Evolutionary conservation across 768 basidiomycete genomes (phyloP), one percentile per base, ranked within the genome.

Genomic region (Rhodosporidiobolus sp.): DNA sequence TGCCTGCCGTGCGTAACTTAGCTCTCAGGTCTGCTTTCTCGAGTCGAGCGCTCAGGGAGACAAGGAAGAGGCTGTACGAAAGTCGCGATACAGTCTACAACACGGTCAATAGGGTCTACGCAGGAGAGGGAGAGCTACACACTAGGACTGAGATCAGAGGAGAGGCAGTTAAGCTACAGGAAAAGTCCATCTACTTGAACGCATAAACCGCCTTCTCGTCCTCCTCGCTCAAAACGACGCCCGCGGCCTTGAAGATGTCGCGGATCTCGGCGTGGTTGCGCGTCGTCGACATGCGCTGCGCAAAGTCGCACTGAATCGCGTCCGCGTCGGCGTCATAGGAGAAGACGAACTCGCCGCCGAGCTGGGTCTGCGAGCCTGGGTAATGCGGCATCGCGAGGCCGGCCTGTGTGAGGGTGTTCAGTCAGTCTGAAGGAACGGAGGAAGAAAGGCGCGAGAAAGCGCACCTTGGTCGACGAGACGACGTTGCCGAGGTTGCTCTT

Each of bases 311-410:
- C 19, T 49, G 43, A 58, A 73, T 32, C 22, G 46, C 49, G 45
- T 65, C 63, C 28, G 52, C 43, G 19, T 45, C 63, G 43, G 45
- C 50, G 48, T 49, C 24, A 32, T 48, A 28, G 6, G 57, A 59
- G n/a, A 74, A 74, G 53, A 75, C 74, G 45, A 75, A 75, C 67
- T 75, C 74, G 64, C 74, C 74, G 30, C 74, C 74, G 20, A 75
- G 67, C 30, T 75, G 74, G 20, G 50, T 50, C 32, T 75, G 74
- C 16, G 53, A 56, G 35, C 74, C 74, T 0, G 74, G 74, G 34
- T 75, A 68, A 8, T n/a, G 16, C 1, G 58, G 66, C 74, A 75
- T 65, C 17, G 59, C 66, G 49, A 75, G 10, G 5, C 69, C 74
- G 30, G 56, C 64, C 74, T 75, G 54, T 4, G 10, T 1, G 16